Evolutionary conservation across 1,139 yeast species (phyloP), one percentile per base, ranked within the genome.

Genomic region (Arxiozyma slooffiae): DNA sequence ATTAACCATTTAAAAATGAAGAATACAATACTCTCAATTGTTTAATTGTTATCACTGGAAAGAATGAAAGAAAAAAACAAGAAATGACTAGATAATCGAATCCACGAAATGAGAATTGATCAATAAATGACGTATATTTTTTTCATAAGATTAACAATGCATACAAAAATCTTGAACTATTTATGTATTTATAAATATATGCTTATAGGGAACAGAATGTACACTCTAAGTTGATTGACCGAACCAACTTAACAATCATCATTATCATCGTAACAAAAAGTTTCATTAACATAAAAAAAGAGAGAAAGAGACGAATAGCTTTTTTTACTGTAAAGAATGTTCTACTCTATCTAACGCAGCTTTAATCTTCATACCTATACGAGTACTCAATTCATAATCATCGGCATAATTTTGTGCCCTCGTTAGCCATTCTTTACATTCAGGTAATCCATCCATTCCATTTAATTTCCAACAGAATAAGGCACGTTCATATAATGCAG

Each of bases 341-440:
- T 76, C 79, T 49, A 86, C 70, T 63, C 90, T 75, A 62, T 85
- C 95, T 48, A 79, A 67, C 1, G 97, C 96, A 3, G 95, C 92
- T 67, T 90, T 90, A 53, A 88, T 82, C 64, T 85, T 82, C 92
- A 90, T 85, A 20, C 88, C 85, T 11, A 95, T 81, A 60, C 97
- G 77, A 21, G 95, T 86, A 68, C 96, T 88, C 63, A 90, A 75
- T 66, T 90, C 97, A 67, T 88, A 90, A 67, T 90, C 97, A 47
- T 87, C 96, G 23, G 90, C 83, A 62, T 86, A 89, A 44, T 71
- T 70, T 55, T 81, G 82, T 0, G 96, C 90, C 59, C 80, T 77
- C 51, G 74, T 77, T 52, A 92, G 70, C 89, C 95, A 89, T 40
- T 75, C 75, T 61, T 77, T 77, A 47, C 86, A 77, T 51, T 82